Evolutionary conservation across 495 filamentous ascomycete genomes (phyloP), one percentile per base, ranked within the genome.

Genomic region (Mytilinidion resinicola): DNA sequence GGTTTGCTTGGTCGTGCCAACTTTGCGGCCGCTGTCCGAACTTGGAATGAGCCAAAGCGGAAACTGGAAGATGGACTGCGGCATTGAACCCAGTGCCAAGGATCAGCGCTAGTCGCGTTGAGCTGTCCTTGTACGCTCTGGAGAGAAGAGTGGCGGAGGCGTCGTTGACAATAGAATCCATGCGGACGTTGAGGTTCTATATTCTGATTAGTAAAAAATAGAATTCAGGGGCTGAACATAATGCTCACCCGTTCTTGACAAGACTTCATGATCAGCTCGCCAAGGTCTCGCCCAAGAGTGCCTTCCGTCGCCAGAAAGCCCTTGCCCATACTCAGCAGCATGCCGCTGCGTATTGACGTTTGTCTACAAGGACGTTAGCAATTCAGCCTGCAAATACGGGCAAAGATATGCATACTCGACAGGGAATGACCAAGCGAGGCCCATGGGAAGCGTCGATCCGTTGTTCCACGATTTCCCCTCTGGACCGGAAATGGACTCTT

Each of bases 401-500:
- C 12, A 46, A 30, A 11, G 21, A 14, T 53, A 19, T 15, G 69
- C 75, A 56, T 77, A 84, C 67, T 86, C 81, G 49, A 87, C 76
- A 4, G 84, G 84, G 69, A 87, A 86, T 1, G 83, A 85, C 84
- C 84, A 87, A 11, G 84, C 81, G 58, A 87, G 60, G 1, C 84
- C 84, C 73, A 86, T 82, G 17, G 74, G 74, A 46, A 86, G 66
- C 0, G 76, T 71, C 10, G 51, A 58, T 30, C 50, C 68, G 46
- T 56, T 62, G 25, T 65, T 65, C 57, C 58, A 60, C 61, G 49
- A 53, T 46, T 66, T 56, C 15, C 60, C 56, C 34, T 72, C 62
- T 9, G 67, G 60, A 33, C 69, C 71, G 0, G 70, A 55, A 66
- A 85, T 72, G n/a, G 75, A 72, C n/a, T 84, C 77, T 44, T 66